Percentiles rank a stretch among this genome's conserved stretches.
Conservation (phyloP, 495 filamentous ascomycete species). For the Xylaria grammica region DNA sequence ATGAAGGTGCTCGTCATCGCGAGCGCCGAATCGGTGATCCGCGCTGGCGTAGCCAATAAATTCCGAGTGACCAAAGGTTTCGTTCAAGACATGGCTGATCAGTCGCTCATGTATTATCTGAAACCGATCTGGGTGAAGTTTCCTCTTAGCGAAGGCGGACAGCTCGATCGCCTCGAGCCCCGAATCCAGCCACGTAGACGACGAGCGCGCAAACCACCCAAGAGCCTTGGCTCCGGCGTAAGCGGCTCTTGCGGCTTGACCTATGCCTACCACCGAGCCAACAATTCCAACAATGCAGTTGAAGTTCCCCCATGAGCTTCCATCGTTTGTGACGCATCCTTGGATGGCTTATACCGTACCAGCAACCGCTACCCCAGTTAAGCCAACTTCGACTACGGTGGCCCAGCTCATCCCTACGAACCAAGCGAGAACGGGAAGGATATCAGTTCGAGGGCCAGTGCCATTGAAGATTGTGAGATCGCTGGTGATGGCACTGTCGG, state of each 20-base stretch:
- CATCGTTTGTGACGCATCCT: background rate
- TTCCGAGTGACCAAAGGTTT: too few relatives aligned
- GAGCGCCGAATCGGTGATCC: too few relatives aligned
- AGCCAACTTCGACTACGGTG: background rate
- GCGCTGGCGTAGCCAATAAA: too few relatives aligned
- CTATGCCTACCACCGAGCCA: background rate
- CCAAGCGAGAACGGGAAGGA: background rate
- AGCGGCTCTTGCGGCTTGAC: background rate
- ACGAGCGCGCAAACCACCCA: background rate
- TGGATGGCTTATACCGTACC: background rate
- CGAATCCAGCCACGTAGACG: background rate
- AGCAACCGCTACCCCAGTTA: background rate
- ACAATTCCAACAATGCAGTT: background rate
- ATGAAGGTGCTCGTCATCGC: too few relatives aligned
- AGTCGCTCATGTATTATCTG: too few relatives aligned
- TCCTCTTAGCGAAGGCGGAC: background rate
- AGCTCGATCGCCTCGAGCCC: background rate
- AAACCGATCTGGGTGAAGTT: too few relatives aligned
- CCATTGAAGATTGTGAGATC: background rate
- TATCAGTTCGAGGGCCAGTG: background rate
- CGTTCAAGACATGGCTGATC: too few relatives aligned
- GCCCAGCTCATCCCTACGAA: background rate
- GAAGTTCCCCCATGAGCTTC: background rate
- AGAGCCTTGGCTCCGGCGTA: background rate
- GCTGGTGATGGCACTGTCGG: background rate